Percentiles rank a stretch among this genome's conserved stretches.
Evolutionary conservation across 169 alveolate genomes (phyloP).

Genomic region (Nephromyces sp.): DNA sequence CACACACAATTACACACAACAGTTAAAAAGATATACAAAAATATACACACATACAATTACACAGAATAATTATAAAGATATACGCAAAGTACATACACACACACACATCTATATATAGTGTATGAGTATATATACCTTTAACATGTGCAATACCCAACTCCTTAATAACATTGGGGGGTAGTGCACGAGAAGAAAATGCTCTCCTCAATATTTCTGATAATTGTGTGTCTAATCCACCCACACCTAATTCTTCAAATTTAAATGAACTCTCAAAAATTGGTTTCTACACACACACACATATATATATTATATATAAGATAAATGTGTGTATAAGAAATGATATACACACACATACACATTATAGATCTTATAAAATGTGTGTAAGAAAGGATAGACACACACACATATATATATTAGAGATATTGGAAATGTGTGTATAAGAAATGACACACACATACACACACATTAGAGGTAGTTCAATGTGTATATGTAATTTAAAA

Average conservation of each 20-base stretch:
- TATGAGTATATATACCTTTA: slow-evolving; percentile 54
- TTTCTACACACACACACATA: too few species aligned
- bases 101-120: neutral
- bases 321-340: too few species aligned
- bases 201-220: slow-evolving; percentile 86
- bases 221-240: slow-evolving; percentile 59
- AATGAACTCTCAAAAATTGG: slow-evolving; percentile 65
- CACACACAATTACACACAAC: neutral
- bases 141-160: slow-evolving; percentile 96
- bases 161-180: slow-evolving; percentile 89
- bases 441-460: too few species aligned
- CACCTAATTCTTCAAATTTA: slow-evolving; percentile 81
- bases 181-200: slow-evolving; percentile 97
- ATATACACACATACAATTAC: neutral
- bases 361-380: too few species aligned
- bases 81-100: neutral
- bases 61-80: neutral
- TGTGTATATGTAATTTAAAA: too few species aligned
- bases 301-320: too few species aligned
- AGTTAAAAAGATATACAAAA: neutral
- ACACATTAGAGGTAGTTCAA: too few species aligned
- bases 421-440: too few species aligned
- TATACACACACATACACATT: too few species aligned
- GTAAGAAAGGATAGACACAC: too few species aligned
- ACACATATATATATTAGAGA: too few species aligned